Evolutionary conservation across 2,329 filamentous ascomycete species (phyloP).

Genomic region (Pseudocercospora pini-densiflorae): DNA sequence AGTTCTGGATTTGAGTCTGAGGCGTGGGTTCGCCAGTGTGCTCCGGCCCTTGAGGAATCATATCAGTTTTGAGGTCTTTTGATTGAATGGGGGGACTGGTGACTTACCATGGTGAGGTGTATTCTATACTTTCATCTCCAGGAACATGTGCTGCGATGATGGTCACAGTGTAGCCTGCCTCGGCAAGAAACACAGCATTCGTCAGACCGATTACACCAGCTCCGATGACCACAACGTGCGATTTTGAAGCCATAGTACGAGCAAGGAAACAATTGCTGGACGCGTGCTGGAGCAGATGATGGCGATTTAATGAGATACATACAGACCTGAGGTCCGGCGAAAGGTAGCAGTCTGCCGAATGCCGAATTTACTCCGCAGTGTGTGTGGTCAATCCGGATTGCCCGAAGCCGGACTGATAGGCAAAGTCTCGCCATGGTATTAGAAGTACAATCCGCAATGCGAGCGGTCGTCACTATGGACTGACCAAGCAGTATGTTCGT

Average conservation of each 20-base stretch:
- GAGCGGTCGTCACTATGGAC: neutral
- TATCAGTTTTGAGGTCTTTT: neutral
- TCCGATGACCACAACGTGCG: conserved; percentile 30
- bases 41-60: conserved; percentile 47
- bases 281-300: neutral
- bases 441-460: neutral
- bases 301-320: neutral
- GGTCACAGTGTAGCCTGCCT: conserved; percentile 47
- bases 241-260: neutral
- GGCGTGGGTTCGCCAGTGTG: conserved; percentile 53
- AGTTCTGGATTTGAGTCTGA: conserved; percentile 38
- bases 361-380: conserved; percentile 2
- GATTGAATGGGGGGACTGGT: neutral
- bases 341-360: neutral
- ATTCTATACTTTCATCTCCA: conserved; percentile 47
- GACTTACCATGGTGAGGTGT: conserved; percentile 48
- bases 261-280: neutral
- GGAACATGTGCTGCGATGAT: conserved; percentile 51
- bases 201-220: conserved; percentile 55
- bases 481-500: neutral
- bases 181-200: conserved; percentile 48
- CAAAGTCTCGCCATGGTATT: neutral
- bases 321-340: neutral
- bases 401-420: conserved; percentile 12
- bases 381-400: neutral